phyloP scores from a whole-genome alignment of 2,329 filamentous ascomycete species.

The Penicillium sp. region DNA sequence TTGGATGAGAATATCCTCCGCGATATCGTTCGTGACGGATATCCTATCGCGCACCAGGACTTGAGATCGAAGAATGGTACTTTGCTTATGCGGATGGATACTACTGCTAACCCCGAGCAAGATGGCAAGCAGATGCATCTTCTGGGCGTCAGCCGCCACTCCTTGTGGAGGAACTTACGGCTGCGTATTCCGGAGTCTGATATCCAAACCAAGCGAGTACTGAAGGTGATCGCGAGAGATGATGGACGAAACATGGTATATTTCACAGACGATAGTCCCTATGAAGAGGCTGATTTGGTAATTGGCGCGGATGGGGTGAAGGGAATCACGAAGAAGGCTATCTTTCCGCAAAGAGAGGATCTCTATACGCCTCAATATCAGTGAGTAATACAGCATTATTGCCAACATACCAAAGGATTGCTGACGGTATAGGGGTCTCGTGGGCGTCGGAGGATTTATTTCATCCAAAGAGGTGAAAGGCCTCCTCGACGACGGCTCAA shows the following conservation, averaged over 20 bases:
- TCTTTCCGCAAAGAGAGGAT: slow-evolving; percentile 43
- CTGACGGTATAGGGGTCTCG: slow-evolving; percentile 40
- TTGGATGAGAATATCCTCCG: slow-evolving; percentile 42
- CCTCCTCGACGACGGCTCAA: slow-evolving; percentile 42
- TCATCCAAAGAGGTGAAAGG: slow-evolving; percentile 32
- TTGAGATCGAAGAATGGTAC: slow-evolving; percentile 43
- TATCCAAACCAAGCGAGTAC: slow-evolving; percentile 41
- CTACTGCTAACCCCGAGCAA: slow-evolving; percentile 11
- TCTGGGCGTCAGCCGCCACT: slow-evolving; percentile 45
- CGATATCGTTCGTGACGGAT: slow-evolving; percentile 40
- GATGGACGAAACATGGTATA: slow-evolving; percentile 33
- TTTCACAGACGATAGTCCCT: slow-evolving; percentile 41
- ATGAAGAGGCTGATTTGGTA: slow-evolving; percentile 46
- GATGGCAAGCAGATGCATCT: slow-evolving; percentile 31
- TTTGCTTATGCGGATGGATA: slow-evolving; percentile 34
- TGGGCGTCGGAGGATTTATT: slow-evolving; percentile 54
- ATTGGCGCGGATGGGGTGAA: slow-evolving; percentile 51
- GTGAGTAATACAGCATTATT: slow-evolving; percentile 28
- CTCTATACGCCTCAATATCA: slow-evolving; percentile 48
- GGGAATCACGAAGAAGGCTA: slow-evolving; percentile 39
- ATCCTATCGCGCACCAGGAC: slow-evolving; percentile 38
- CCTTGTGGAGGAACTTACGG: slow-evolving; percentile 44
- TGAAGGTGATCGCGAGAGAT: slow-evolving; percentile 30
- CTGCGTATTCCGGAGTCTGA: slow-evolving; percentile 39
- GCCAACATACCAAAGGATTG: background rate